Evolutionary conservation across 2,329 filamentous ascomycete genomes (phyloP), one percentile per base, ranked within the genome.

Genomic region (Fusarium sp.): DNA sequence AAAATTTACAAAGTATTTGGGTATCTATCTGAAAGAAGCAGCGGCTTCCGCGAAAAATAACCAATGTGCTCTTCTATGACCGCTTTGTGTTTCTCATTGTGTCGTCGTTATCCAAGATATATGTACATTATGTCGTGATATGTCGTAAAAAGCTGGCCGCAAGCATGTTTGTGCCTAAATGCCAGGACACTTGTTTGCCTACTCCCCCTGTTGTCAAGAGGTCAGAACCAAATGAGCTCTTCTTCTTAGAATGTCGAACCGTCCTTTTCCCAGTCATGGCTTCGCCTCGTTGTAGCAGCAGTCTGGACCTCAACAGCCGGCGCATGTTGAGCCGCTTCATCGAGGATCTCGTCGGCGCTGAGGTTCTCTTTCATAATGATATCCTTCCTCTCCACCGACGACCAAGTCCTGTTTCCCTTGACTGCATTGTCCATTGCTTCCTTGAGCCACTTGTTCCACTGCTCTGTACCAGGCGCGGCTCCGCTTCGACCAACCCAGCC

Each of bases 381-480:
- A 55, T 87, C 81, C 76, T 87, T 87, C 28, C 80, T 78, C 31
- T 70, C 75, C 4, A 88, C 85, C 5, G 86, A 81, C 2, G 77
- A 69, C 86, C 86, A 88, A 0, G 54, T 26, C 17, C 75, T 73
- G 3, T 82, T 69, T 0, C 65, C 73, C 0, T 56, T 50, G 7
- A 65, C 70, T 0, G 84, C 83, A 24, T 81, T 81, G 7, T 66
- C 46, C 49, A 84, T 77, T 0, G 87, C 86, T 69, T 86, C 81
- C 6, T 72, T 70, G 7, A 90, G 78, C 88, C 88, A 89, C 55
- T 76, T 65, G 45, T 81, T 79, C 87, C 88, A 90, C 60, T 84
- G 79, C 0, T 77, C 71, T 1, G 87, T 88, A 13, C 76, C 75
- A 0, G 88, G 87, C 1, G 86, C 85, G 0, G 85, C 84, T 14